These are phyloP conservation scores for Annulohypoxylon nitens DNA, from an alignment of 495 filamentous ascomycete genomes.

Conservation along the genomic window DNA sequence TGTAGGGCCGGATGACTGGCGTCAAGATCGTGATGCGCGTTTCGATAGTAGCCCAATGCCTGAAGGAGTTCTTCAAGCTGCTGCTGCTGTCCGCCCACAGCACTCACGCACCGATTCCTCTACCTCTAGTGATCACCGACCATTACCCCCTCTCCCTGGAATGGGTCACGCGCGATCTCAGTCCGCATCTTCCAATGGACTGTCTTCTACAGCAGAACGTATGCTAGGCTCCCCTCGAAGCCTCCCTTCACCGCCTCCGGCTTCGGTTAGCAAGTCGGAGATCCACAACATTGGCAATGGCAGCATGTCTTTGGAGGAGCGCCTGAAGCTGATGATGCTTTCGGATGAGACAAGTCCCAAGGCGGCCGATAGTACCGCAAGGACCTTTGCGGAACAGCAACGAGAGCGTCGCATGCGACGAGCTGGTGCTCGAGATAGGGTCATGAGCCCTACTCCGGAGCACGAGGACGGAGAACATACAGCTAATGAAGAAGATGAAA, in stretches of 20 bases:
- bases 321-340: constrained; percentile 85
- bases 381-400: constrained; percentile 64
- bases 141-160: constrained; percentile 79
- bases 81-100: constrained; percentile 54
- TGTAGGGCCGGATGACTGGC: constrained; percentile 95
- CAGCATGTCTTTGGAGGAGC: constrained; percentile 84
- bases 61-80: constrained; percentile 53
- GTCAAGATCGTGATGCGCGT: constrained; percentile 79
- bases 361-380: constrained; percentile 48
- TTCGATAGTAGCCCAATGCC: constrained; percentile 79
- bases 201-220: constrained; percentile 74
- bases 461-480: constrained; percentile 57
- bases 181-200: constrained; percentile 57
- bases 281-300: constrained; percentile 74
- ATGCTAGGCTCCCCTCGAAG: constrained; percentile 69
- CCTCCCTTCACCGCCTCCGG: constrained; percentile 76
- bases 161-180: constrained; percentile 55
- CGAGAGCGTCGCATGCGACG: constrained; percentile 72
- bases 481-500: constrained; percentile 61
- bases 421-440: constrained; percentile 61
- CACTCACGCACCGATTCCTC: constrained; percentile 72
- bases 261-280: constrained; percentile 75
- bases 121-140: constrained; percentile 79
- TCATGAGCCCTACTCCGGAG: constrained; percentile 64
- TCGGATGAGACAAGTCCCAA: constrained; percentile 69